Evolutionary conservation across 768 basidiomycete genomes (phyloP).

Genomic region (Xerocomellus dryophilus): DNA sequence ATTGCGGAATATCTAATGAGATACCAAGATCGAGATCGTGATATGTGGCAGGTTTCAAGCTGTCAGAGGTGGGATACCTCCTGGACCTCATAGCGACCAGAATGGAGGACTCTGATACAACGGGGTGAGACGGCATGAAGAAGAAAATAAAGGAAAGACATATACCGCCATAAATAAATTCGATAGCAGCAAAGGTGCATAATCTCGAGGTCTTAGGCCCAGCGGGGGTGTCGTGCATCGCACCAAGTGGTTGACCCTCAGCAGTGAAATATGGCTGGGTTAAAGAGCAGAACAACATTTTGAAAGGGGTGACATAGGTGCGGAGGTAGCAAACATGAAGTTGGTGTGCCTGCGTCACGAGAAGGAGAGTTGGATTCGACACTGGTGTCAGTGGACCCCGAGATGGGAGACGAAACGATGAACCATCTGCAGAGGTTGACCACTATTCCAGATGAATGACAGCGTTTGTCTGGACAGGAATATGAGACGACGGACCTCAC

Average conservation of each 20-base stretch:
- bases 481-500: slow-evolving; percentile 48
- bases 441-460: slow-evolving; percentile 43
- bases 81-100: slow-evolving; percentile 62
- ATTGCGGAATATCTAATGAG: slow-evolving; percentile 24
- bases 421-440: slow-evolving; percentile 44
- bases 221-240: slow-evolving; percentile 28
- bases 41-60: slow-evolving; percentile 24
- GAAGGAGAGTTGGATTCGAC: slow-evolving; percentile 52
- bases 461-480: background rate
- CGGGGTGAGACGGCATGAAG: background rate
- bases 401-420: slow-evolving; percentile 51
- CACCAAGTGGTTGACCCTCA: slow-evolving; percentile 35
- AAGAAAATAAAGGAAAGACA: background rate
- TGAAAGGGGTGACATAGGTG: slow-evolving; percentile 42
- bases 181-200: slow-evolving; percentile 59
- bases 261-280: slow-evolving; percentile 36
- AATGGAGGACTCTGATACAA: slow-evolving; percentile 48
- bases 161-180: slow-evolving; percentile 57
- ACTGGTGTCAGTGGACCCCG: slow-evolving; percentile 56
- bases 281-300: slow-evolving; percentile 49
- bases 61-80: slow-evolving; percentile 41
- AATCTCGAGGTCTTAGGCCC: slow-evolving; percentile 41
- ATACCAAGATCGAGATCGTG: slow-evolving; percentile 43
- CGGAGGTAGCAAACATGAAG: slow-evolving; percentile 55
- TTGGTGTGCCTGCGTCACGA: slow-evolving; percentile 63